Conservation (phyloP, 257 asterid species). For the Solanum commersonii region DNA sequence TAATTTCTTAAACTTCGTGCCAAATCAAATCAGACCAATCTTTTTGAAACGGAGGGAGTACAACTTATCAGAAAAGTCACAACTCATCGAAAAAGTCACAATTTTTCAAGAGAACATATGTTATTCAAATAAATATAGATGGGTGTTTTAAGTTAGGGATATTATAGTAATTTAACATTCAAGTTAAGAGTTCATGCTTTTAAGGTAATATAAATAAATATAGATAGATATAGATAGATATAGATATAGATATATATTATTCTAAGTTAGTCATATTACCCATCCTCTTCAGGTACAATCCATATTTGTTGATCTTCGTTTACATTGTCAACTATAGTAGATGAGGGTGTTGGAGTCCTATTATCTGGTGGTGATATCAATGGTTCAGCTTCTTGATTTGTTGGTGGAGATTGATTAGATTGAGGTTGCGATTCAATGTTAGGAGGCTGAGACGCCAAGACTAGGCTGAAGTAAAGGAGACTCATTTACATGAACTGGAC, state of each 20-base stretch:
- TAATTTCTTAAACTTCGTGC: too few relatives aligned
- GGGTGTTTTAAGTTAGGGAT: too few relatives aligned
- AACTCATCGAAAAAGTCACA: too few relatives aligned
- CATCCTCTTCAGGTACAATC: background rate
- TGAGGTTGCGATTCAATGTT: background rate
- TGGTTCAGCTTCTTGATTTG: background rate
- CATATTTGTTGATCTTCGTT: background rate
- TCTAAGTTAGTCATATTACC: background rate
- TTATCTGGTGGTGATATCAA: background rate
- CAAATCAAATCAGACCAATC: too few relatives aligned
- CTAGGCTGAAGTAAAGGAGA: background rate
- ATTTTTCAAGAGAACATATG: too few relatives aligned
- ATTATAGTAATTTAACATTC: too few relatives aligned
- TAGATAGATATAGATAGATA: background rate
- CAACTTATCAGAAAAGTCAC: too few relatives aligned
- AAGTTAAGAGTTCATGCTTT: too few relatives aligned
- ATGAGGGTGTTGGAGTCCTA: background rate
- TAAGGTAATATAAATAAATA: too few relatives aligned
- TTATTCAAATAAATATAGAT: too few relatives aligned
- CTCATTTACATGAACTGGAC: background rate
- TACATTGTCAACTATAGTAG: background rate
- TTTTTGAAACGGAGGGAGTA: too few relatives aligned
- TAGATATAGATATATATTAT: background rate
- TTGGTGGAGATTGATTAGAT: background rate
- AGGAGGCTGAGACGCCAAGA: background rate